phyloP scores from a whole-genome alignment of 2,329 filamentous ascomycete genomes.

The Microsporum canis region DNA sequence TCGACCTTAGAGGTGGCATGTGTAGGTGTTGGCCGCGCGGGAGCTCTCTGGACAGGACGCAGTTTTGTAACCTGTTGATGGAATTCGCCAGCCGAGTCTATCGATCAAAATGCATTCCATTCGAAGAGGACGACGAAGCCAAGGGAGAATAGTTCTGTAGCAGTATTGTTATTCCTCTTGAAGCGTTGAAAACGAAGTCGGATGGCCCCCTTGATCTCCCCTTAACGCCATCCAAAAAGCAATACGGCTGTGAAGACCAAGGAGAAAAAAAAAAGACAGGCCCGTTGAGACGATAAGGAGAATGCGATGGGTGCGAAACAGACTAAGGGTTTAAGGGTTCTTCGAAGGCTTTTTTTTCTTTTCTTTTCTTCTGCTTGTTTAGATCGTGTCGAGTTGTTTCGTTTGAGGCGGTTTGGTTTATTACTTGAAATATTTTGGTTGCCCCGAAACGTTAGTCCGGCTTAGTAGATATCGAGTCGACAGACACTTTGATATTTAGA shows the following conservation, averaged over 20 bases:
- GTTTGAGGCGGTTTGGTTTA: background rate
- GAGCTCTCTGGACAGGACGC: background rate
- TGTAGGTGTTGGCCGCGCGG: slow-evolving; percentile 18
- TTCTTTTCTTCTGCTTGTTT: background rate
- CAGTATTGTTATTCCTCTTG: background rate
- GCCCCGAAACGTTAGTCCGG: background rate
- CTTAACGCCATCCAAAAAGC: slow-evolving; percentile 4
- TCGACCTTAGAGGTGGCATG: slow-evolving; percentile 34
- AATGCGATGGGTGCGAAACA: background rate
- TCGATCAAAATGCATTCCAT: background rate
- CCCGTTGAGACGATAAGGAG: background rate
- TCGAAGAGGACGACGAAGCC: background rate
- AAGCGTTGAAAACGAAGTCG: background rate
- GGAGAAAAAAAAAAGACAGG: background rate
- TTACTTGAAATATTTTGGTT: background rate
- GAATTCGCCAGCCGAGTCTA: background rate
- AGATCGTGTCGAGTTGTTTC: background rate
- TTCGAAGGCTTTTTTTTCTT: no score
- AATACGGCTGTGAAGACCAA: background rate
- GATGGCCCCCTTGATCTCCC: background rate
- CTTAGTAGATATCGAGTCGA: background rate
- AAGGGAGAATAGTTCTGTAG: background rate
- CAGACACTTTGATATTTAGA: background rate
- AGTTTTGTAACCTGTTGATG: background rate
- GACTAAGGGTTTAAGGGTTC: background rate